phyloP scores from a whole-genome alignment of 1,284 basidiomycete species.

The Hypsizygus ulmarius region DNA sequence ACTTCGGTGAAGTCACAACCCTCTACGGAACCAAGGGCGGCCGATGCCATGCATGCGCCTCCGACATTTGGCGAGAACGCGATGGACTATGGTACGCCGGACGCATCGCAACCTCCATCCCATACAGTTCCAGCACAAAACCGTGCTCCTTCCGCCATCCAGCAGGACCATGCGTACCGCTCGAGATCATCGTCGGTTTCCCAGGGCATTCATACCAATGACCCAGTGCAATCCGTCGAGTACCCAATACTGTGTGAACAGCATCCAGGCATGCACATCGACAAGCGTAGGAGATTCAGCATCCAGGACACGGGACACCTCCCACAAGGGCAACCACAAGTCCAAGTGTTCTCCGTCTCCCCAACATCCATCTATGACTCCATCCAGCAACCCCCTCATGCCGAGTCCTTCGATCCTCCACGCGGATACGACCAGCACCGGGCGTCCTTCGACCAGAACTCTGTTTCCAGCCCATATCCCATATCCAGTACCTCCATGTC shows the following conservation, averaged over 20 bases:
- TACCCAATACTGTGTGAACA: slow-evolving; percentile 16
- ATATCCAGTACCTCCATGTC: slow-evolving; percentile 17
- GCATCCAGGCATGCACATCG: slow-evolving; percentile 11
- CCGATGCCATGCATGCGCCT: not conserved
- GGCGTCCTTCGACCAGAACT: slow-evolving; percentile 18
- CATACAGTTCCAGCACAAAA: not conserved
- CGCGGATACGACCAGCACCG: slow-evolving; percentile 9
- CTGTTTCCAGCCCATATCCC: slow-evolving; percentile 20
- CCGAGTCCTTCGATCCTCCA: slow-evolving; percentile 14
- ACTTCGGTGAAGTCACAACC: not conserved
- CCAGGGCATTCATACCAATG: not conserved
- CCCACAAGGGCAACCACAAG: slow-evolving; percentile 8
- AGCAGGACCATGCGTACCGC: slow-evolving; percentile 11
- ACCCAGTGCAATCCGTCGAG: slow-evolving; percentile 5
- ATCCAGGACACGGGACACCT: slow-evolving; percentile 10
- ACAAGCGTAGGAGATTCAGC: slow-evolving; percentile 17
- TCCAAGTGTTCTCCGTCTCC: slow-evolving; percentile 7
- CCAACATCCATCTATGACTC: slow-evolving; percentile 8
- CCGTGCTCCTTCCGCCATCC: not conserved
- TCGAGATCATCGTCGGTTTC: slow-evolving; percentile 14
- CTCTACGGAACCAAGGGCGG: not conserved
- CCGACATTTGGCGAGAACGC: too few species aligned
- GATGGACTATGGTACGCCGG: too few species aligned
- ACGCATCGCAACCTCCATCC: slow-evolving; percentile 1
- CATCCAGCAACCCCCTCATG: slow-evolving; percentile 8